Evolutionary conservation across 345 rosid species (phyloP), one percentile per base, ranked within the genome.

Genomic region (Brassica incana): DNA sequence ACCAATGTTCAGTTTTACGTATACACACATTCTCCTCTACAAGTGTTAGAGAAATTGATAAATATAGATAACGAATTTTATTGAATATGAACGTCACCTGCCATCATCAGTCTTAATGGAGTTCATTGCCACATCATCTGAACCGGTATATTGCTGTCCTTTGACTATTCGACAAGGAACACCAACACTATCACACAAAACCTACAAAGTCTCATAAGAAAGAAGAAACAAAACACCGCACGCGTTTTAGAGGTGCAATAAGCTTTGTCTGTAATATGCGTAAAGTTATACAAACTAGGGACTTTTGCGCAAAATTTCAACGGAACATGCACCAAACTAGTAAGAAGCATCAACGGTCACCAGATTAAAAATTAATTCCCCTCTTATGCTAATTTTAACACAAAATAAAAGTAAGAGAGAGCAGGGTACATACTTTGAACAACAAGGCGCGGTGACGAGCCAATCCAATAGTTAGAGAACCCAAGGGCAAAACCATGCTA

Each of bases 371-470:
- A 68, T 11, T 6, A n/a, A 7, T 18, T 5, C 6, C 69, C 40
- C 69, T 71, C 65, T 43, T 73, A 43, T 43, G 54, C 71, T 35
- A 59, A 67, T 69, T 32, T n/a, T 33, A 65, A 56, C 69, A 25
- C 33, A 60, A 60, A 38, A 35, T 1, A 74, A 76, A 61, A 60
- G 15, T 23, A 67, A 67, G 61, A 15, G 43, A 33, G 64, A 20
- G 43, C 12, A 23, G 15, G 69, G 45, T 61, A 82, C 76, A 67
- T 85, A 94, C 98, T 95, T 94, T 94, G 86, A 91, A 94, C 81
- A 94, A 76, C 85, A 94, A 83, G 36, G 98, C 98, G 54, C 98
- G 96, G 80, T 94, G 98, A 81, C 97, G 97, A 76, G 98, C 92
- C 91, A 94, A 79, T 78, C 98, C 97, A 60, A 94, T 88, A 64